Base-by-base conservation (phyloP, 495 filamentous ascomycete genomes). In the Xylaria bambusicola region DNA sequence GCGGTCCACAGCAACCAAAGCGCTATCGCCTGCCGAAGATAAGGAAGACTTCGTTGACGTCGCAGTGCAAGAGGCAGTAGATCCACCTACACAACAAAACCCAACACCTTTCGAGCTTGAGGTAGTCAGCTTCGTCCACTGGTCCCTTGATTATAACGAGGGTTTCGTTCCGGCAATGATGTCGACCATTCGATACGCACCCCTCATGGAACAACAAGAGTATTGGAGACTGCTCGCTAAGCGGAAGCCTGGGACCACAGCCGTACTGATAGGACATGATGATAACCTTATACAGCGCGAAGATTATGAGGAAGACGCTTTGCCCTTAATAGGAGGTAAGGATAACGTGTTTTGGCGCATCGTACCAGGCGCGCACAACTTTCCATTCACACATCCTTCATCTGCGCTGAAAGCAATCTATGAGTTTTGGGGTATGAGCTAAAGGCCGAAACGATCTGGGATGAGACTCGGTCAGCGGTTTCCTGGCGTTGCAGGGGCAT, bases 101-200 rank as follows among this genome's bases (percentile, higher is more conserved):
- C 66, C 53, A 23, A 67, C 71, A 15, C 66, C 66, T 56, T 62
- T 77, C 54, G 66, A 75, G 58, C 57, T 75, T 40, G 73, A 73
- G 1, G 75, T 86, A 2, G 68, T 74, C 31, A 65, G 65, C 3
- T 77, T 79, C 21, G 75, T 84, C 58, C 62, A 71, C 18, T 88
- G 84, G 84, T 82, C 87, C 64, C 61, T 83, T n/a, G 66, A 68
- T 8, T 61, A 74, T 35, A 83, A 88, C 62, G 45, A 69, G 17
- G 86, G 85, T 7, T 88, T 82, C 60, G 65, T 84, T 6, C 70
- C 66, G 9, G 74, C 80, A 27, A 88, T 86, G 62, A 74, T 84
- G 63, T 79, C 75, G 62, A 81, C 76, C 15, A 82, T 86, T 24
- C 68, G 75, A 20, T 63, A 80, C 53, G 79, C 80, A 5, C 82